These are phyloP conservation scores for Alternaria burnsii DNA, from an alignment of 2,329 filamentous ascomycete species.

Conservation along the genomic window DNA sequence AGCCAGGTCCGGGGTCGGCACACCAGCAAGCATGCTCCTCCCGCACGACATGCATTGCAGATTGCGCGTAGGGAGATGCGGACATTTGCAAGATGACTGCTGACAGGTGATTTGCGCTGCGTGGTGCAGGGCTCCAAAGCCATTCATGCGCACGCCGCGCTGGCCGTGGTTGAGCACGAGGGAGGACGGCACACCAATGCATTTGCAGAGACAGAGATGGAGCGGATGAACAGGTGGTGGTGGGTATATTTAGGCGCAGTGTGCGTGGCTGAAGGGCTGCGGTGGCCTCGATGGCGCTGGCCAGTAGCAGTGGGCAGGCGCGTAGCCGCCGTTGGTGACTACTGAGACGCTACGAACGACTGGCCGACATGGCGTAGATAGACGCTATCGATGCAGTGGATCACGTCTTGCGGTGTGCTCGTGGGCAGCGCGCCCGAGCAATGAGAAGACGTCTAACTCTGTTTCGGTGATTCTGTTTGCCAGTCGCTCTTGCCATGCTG, in stretches of 20 bases:
- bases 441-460: conserved; percentile 26
- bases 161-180: not conserved
- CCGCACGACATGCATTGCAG: conserved; percentile 28
- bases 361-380: conserved; percentile 29
- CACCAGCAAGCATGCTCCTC: conserved; percentile 9
- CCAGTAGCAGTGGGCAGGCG: conserved; percentile 23
- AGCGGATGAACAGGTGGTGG: conserved; percentile 14
- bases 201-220: not conserved
- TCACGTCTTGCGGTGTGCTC: conserved; percentile 37
- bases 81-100: conserved; percentile 20
- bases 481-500: conserved; percentile 16
- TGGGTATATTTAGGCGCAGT: conserved; percentile 32
- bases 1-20: conserved; percentile 23
- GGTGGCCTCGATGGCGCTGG: conserved; percentile 16
- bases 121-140: not conserved
- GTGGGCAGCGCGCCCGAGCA: conserved; percentile 28
- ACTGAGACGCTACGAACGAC: conserved; percentile 27
- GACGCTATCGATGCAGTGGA: conserved; percentile 36
- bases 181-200: not conserved
- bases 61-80: conserved; percentile 28
- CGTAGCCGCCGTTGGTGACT: conserved; percentile 37
- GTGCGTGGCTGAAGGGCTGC: conserved; percentile 31
- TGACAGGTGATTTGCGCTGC: conserved; percentile 13
- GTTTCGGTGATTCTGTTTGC: conserved; percentile 19
- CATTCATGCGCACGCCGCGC: conserved; percentile 15